Conservation (phyloP, 495 filamentous ascomycete species). For the Evernia prunastri region DNA sequence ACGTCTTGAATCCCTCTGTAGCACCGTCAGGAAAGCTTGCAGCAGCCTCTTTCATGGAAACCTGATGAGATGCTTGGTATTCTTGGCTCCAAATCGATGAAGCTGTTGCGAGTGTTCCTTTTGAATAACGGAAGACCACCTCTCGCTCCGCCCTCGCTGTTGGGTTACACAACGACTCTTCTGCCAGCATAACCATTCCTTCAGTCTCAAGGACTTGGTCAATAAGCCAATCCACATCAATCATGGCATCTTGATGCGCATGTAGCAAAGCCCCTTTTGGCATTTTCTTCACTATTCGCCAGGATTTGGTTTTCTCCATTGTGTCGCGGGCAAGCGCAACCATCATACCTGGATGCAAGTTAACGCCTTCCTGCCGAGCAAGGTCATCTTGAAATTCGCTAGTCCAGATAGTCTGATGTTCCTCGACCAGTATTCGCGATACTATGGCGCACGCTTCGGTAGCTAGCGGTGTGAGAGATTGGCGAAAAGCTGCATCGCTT, state of each 20-base stretch:
- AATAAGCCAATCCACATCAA: constrained; percentile 74
- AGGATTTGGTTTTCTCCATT: constrained; percentile 77
- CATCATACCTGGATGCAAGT: constrained; percentile 80
- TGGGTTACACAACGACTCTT: constrained; percentile 44
- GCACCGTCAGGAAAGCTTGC: constrained; percentile 66
- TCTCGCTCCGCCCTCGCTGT: constrained; percentile 41
- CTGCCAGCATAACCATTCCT: constrained; percentile 64
- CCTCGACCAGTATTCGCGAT: constrained; percentile 65
- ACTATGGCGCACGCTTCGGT: constrained; percentile 71
- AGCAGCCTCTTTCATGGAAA: constrained; percentile 60
- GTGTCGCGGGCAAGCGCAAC: constrained; percentile 70
- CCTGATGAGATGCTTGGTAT: constrained; percentile 50
- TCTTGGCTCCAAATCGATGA: constrained; percentile 53
- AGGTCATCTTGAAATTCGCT: constrained; percentile 58
- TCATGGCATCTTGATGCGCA: constrained; percentile 84
- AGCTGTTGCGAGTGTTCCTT: constrained; percentile 23
- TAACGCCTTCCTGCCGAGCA: constrained; percentile 39
- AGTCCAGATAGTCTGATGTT: constrained; percentile 67
- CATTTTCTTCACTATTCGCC: constrained; percentile 77
- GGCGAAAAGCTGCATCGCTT: constrained; percentile 47
- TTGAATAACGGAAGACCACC: constrained; percentile 51
- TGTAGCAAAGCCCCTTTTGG: constrained; percentile 89
- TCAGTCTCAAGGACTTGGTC: constrained; percentile 61
- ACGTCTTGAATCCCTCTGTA: constrained; percentile 61
- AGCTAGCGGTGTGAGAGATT: constrained; percentile 68